phyloP scores from a whole-genome alignment of 352 stramenopile genomes.

The Lagenidium sp. region DNA sequence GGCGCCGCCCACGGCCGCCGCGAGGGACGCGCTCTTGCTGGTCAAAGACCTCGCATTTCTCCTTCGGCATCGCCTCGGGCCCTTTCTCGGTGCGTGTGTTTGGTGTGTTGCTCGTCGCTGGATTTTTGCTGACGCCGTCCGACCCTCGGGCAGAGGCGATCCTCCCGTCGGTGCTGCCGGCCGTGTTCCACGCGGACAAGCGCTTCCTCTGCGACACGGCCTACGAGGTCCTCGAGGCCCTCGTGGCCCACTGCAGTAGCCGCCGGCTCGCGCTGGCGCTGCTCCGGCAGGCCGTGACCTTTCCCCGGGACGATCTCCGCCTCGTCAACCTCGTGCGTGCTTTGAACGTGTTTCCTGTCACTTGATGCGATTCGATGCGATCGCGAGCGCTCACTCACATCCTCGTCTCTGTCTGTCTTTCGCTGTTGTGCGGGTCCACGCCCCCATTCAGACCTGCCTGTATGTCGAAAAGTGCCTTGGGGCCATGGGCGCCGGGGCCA shows the following conservation, averaged over 20 bases:
- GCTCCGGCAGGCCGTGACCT: constrained; percentile 8
- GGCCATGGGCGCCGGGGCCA: constrained; percentile 21
- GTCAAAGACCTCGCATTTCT: constrained; percentile 56
- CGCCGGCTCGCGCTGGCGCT: constrained; percentile 27
- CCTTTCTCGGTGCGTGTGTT: constrained; percentile 30
- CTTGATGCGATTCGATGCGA: no score
- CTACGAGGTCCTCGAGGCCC: constrained; percentile 45
- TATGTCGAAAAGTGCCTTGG: constrained; percentile 56
- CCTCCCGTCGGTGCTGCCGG: constrained; percentile 25
- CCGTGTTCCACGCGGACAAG: constrained; percentile 41
- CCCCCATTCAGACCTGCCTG: constrained; percentile 22
- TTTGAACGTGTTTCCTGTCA: not conserved
- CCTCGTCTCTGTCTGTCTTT: no score
- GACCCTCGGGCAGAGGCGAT: constrained; percentile 53
- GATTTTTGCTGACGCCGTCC: no score
- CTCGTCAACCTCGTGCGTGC: constrained; percentile 39
- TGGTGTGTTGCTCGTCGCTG: no score
- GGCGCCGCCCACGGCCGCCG: constrained; percentile 7
- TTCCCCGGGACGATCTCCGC: constrained; percentile 24
- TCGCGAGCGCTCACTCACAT: not conserved
- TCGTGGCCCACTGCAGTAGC: constrained; percentile 40
- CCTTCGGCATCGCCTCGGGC: constrained; percentile 28
- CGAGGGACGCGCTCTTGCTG: constrained; percentile 30
- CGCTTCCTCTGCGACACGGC: constrained; percentile 49
- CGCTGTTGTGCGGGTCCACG: not conserved